phyloP scores from a whole-genome alignment of 2,329 filamentous ascomycete genomes.

The Bipolaris gigantea region DNA sequence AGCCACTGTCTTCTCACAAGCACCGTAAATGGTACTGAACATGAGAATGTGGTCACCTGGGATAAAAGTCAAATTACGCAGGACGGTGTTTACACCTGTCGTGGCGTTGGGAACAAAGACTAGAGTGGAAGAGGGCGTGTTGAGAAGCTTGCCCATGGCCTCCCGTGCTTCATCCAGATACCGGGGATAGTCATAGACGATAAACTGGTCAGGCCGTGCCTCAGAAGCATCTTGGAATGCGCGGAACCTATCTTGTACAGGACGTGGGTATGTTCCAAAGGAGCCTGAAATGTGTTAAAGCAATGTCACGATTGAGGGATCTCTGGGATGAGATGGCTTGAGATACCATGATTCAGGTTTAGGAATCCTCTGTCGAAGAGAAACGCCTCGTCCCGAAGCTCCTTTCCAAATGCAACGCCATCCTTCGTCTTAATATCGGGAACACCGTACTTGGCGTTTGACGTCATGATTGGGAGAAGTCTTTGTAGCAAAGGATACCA shows the following conservation, averaged over 20 bases:
- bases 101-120: conserved; percentile 85
- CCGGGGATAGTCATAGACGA: conserved; percentile 66
- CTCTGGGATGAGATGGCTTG: neutral
- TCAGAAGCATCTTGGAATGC: conserved; percentile 70
- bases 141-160: conserved; percentile 63
- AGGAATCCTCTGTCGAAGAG: conserved; percentile 67
- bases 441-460: neutral
- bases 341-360: conserved; percentile 77
- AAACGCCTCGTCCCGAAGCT: conserved; percentile 64
- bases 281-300: conserved; percentile 56
- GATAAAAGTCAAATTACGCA: conserved; percentile 72
- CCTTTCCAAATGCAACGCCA: conserved; percentile 52
- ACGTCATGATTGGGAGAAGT: conserved; percentile 17
- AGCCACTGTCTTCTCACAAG: conserved; percentile 72
- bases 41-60: conserved; percentile 75
- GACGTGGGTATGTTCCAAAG: conserved; percentile 73
- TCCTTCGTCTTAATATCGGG: conserved; percentile 21
- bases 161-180: conserved; percentile 66
- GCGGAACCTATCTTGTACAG: conserved; percentile 62
- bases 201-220: conserved; percentile 71
- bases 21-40: conserved; percentile 78
- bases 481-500: neutral
- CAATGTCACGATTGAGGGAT: neutral
- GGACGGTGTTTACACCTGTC: conserved; percentile 72
- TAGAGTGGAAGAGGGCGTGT: conserved; percentile 65